Base-by-base conservation (phyloP, 805 yeast species). In the Starmerella potacharoeniae region DNA sequence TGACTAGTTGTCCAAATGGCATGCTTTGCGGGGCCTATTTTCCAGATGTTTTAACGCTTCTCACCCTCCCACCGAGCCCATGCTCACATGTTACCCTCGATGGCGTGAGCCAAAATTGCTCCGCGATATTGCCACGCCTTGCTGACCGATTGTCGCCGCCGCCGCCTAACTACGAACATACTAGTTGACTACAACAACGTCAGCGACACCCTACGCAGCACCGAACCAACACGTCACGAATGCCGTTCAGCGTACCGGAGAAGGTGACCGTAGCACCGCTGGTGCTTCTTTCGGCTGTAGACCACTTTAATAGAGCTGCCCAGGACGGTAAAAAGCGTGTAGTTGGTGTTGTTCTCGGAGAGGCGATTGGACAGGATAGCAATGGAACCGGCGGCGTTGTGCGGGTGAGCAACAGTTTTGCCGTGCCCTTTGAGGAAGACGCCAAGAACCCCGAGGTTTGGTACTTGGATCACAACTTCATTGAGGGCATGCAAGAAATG, bases 391-490 rank as follows among this genome's bases (percentile, higher is more conserved):
- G 52, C 71, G 80, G 14, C 67, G 75, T 10, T 1, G 80, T 90
- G 49, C 80, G 82, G 52, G 91, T 90, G 22, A 81, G 96, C 53
- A 93, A 93, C 72, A 84, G 95, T 30, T 93, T 87, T 74, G 99
- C 97, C 8, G 86, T 93, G 50, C 99, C 99, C 0, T 93, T 93
- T 67, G 98, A 93, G 71, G 99, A 93, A 69, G 98, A 93, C 67
- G 95, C 85, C 47, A 84, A 81, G 69, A 86, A 88, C 69, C 79
- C 95, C 2, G 83, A 82, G 22, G 96, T 95, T 47, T 93, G 97
- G 97, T 93, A 93, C 67, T 74, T 93, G 64, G 98, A 93, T 68
- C 98, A 93, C 73, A 91, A 93, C 69, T 93, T 83, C 69, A 87
- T 93, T 57, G 97, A 91, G 67, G 80, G 86, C 53, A 93, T 93